These are phyloP conservation scores for Musa balbisiana DNA, from an alignment of 202 grass and related monocot genomes.

Conservation along the genomic window DNA sequence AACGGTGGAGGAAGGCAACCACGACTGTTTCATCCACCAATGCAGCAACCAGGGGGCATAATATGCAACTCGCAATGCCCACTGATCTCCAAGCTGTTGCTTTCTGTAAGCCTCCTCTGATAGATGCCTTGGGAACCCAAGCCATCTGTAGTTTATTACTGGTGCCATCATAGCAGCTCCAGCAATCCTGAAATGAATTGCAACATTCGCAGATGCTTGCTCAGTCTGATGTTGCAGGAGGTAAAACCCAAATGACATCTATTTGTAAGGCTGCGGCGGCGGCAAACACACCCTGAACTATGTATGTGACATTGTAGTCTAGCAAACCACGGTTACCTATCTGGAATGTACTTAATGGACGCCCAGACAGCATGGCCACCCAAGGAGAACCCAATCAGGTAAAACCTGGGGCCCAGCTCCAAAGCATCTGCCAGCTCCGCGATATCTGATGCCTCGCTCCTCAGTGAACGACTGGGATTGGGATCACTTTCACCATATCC, in stretches of 20 bases:
- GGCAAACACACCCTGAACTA: too few species aligned
- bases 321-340: conserved; percentile 23
- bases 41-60: conserved; percentile 80
- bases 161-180: conserved; percentile 59
- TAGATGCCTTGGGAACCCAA: conserved; percentile 42
- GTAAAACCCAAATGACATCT: too few species aligned
- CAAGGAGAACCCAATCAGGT: conserved; percentile 58
- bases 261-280: neutral
- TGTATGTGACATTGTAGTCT: too few species aligned
- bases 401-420: conserved; percentile 48
- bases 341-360: conserved; percentile 63
- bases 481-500: conserved; percentile 92
- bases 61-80: conserved; percentile 54
- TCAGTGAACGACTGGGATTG: conserved; percentile 42
- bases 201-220: too few species aligned
- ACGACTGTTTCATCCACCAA: conserved; percentile 88
- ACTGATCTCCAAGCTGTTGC: conserved; percentile 66
- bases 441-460: conserved; percentile 53
- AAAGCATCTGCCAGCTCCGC: conserved; percentile 71
- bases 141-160: conserved; percentile 86
- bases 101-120: conserved; percentile 37
- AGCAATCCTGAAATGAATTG: conserved; percentile 29
- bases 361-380: conserved; percentile 82
- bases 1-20: conserved; percentile 75
- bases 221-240: too few species aligned